These are phyloP conservation scores for Murraya paniculata DNA, from an alignment of 345 rosid species.

Conservation along the genomic window DNA sequence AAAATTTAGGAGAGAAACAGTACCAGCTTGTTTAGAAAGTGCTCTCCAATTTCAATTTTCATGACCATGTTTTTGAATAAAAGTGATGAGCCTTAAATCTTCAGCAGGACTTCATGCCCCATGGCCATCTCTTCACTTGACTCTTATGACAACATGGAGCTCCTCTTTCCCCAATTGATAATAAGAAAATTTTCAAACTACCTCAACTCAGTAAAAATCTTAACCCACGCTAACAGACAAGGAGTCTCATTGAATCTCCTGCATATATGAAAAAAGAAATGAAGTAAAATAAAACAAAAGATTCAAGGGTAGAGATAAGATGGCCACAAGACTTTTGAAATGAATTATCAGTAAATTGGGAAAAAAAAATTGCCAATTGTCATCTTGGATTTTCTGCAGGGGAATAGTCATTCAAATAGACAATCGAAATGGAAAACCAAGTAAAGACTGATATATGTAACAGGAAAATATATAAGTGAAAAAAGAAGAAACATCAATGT, in stretches of 20 bases:
- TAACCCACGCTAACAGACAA: neutral
- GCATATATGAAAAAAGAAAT: too few relatives aligned
- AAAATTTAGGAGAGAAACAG: neutral
- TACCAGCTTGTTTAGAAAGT: slow-evolving; percentile 88
- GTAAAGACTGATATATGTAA: neutral
- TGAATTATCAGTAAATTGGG: too few relatives aligned
- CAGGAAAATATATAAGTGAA: neutral
- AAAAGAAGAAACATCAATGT: neutral
- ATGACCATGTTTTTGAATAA: slow-evolving; percentile 78
- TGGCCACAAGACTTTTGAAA: neutral
- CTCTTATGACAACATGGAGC: slow-evolving; percentile 86
- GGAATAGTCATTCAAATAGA: neutral
- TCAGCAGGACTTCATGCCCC: slow-evolving; percentile 97
- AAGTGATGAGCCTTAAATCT: slow-evolving; percentile 73
- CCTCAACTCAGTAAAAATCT: neutral
- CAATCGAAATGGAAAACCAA: neutral
- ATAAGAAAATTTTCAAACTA: neutral
- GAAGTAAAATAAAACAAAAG: too few relatives aligned
- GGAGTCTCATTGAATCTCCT: neutral
- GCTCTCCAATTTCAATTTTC: slow-evolving; percentile 93
- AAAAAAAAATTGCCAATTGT: too few relatives aligned
- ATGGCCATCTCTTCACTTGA: slow-evolving; percentile 86
- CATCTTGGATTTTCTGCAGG: too few relatives aligned
- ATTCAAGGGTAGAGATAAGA: neutral
- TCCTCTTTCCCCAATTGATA: slow-evolving; percentile 64